A percentile compares a stretch with the other conserved stretches of the same genome.
Evolutionary conservation across 257 asterid genomes (phyloP).

Genomic region (Cinchona pubescens): DNA sequence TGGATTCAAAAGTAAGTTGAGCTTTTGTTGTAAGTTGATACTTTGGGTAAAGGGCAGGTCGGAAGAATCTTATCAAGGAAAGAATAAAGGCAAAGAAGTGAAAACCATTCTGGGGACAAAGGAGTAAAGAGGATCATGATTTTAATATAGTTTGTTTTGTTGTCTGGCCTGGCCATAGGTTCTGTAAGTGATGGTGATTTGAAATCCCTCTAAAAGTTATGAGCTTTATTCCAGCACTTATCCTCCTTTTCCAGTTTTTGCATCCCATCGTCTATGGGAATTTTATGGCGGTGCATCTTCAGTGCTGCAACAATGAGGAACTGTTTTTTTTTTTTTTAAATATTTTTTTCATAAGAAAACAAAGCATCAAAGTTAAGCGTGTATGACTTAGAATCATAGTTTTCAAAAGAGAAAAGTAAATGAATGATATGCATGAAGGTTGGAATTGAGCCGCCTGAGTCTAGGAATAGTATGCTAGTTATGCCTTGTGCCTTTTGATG

Average conservation of each 20-base stretch:
- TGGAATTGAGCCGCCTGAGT: neutral
- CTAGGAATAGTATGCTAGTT: neutral
- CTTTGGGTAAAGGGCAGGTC: neutral
- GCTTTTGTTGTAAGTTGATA: slow-evolving; percentile 1
- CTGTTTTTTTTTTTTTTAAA: neutral
- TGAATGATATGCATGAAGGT: neutral
- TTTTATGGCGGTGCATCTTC: neutral
- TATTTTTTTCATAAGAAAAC: neutral
- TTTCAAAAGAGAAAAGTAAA: neutral
- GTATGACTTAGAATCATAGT: neutral
- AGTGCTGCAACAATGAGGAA: neutral
- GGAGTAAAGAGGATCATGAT: slow-evolving; percentile 8
- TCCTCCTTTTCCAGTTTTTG: neutral
- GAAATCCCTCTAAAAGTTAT: neutral
- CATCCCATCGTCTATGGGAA: neutral
- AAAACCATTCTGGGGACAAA: slow-evolving; percentile 7
- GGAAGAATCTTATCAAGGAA: slow-evolving; percentile 5
- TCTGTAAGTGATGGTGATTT: slow-evolving; percentile 4
- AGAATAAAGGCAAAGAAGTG: neutral
- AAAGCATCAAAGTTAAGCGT: neutral
- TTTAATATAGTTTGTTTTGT: neutral
- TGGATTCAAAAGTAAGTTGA: neutral
- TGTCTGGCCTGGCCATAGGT: neutral
- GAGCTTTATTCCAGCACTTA: neutral
- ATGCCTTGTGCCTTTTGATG: neutral